Evolutionary conservation across 805 yeast species (phyloP), one percentile per base, ranked within the genome.

Genomic region (Saccharomycopsis sp.): DNA sequence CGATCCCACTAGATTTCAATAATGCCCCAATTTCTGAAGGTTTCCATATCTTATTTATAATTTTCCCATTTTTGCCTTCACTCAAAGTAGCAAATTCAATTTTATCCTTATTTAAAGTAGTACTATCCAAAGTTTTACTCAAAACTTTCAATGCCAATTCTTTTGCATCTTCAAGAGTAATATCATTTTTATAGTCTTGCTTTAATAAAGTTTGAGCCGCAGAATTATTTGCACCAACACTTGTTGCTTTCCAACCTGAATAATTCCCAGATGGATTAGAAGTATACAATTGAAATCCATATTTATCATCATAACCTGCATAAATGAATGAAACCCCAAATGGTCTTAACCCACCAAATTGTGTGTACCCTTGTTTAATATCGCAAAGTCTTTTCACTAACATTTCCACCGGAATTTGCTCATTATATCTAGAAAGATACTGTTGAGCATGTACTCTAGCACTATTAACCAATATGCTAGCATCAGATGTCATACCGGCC

Each of bases 401-500:
- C 44, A 81, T 72, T 63, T 88, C 97, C 47, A 90, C 84, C n/a
- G 97, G 97, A 41, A 90, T 85, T 51, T 88, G 88, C 65, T 88
- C 96, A 60, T 85, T 85, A 64, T 88, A 93, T 14, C 85, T 77
- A 62, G 85, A 81, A 54, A 93, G 71, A 63, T 93, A 84, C 54
- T 73, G 73, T 65, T 93, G 98, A 4, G 96, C 95, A 48, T 71
- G 66, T 19, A 77, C 74, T 56, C 99, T 74, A n/a, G 95, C 94
- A 55, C 79, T 78, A 63, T 86, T 84, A 52, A 93, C 83, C 54
- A 93, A 72, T 44, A 89, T 88, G 27, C 86, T 81, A 1, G 98
- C 98, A 65, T 93, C 99, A 1, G 97, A 90, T 35, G 93, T 93
- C 79, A 93, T 81, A 40, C 99, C 99, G 0, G 99, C 98, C 27